Evolutionary conservation across 106 monocot species (phyloP), one percentile per base, ranked within the genome.

Genomic region (Posidonia australis): DNA sequence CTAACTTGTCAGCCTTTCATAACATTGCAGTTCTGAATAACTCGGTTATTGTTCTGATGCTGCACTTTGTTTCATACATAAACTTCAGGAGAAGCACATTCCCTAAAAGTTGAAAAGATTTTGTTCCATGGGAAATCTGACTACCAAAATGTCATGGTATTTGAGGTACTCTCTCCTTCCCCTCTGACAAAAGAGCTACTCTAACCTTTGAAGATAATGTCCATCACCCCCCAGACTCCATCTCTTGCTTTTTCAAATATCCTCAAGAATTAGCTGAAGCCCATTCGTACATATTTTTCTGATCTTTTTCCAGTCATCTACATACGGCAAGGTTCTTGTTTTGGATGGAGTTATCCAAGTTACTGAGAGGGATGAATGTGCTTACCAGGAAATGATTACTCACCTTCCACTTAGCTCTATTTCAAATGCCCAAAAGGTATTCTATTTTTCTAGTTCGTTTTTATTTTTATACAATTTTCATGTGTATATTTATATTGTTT

Each of bases 321-420:
- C 79, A 51, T 79, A 79, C 70, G 79, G 79, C 1, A 79, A 79
- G 36, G 79, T 79, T 45, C 74, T 79, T 53, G 79, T 79, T 68
- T 74, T 79, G 49, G 74, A 79, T 61, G 79, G 79, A 65, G 79
- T 79, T 1, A 79, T 79, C 46, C 79, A 79, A 53, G 65, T 79
- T 13, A 78, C 78, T 5, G 73, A 78, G 78, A 78, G 78, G 67
- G 78, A 78, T 73, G 78, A 78, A n/a, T 73, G 74, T 56, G 79
- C 79, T 21, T 79, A 79, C 31, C 79, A 79, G 59, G 79, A 79
- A 44, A 79, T 79, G 79, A 79, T 79, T 24, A 70, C 70, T 10
- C 79, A 79, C 22, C 74, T 79, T 58, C 79, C 79, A 32, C 79
- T 79, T 66, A 74, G 79, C 57, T 79, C 79, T 54, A 79, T 79